Base-by-base conservation (phyloP, 2,329 filamentous ascomycete species). In the Coniochaeta sp. region DNA sequence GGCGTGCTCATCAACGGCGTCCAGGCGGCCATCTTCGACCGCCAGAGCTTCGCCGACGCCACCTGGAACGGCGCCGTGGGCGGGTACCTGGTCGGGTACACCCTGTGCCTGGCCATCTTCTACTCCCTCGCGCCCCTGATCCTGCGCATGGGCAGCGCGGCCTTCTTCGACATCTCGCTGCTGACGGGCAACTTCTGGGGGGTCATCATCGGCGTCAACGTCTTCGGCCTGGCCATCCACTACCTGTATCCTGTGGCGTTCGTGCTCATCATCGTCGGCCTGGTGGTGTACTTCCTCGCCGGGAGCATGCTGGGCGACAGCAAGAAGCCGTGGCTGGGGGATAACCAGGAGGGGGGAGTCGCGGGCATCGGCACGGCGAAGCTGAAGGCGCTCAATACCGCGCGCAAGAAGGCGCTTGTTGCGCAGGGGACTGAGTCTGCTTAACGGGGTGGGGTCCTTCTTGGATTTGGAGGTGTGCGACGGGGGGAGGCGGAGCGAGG, bases 181-280 rank as follows among this genome's bases (percentile, higher is more conserved):
- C 80, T 99, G 62, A 98, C 95, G 1, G 91, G 88, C 67, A 97
- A 96, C 76, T 98, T 98, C 78, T 99, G 95, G 95, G 93, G 92
- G 65, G 89, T 96, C 63, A 89, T 96, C 66, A 93, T 99, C 67
- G 95, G 95, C 57, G 85, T 96, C 66, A 83, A 88, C 71, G 90
- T 98, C 57, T 96, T 99, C 70, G 85, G 88, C 52, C 84, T 89
- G 67, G 75, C 75, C 44, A 85, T 99, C 61, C 90, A 96, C 76
- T 96, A 85, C 81, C 82, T 97, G 76, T 99, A 99, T 76, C 93
- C 95, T 6, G 90, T 97, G 70, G 93, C 95, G 14, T 99, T 99
- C 73, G 90, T 96, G 11, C 81, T 93, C 66, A 98, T 99, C 73
- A 86, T 99, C 66, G 59, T 93, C 31, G 93, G 95, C 1, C 84